Evolutionary conservation across 257 asterid species (phyloP).

Genomic region (Przewalskia tangutica): DNA sequence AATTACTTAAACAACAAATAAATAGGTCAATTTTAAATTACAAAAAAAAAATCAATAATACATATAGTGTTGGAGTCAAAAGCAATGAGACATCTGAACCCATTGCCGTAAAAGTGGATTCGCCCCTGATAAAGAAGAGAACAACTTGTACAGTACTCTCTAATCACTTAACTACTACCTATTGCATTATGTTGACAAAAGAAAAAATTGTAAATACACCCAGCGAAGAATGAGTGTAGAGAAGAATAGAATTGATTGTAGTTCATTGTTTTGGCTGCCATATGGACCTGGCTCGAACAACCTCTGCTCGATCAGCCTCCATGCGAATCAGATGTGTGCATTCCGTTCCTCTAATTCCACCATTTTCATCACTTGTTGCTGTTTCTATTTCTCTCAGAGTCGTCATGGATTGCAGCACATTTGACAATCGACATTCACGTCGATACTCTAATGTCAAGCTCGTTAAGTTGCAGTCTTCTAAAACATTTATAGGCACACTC

Average conservation of each 20-base stretch:
- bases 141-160: background rate
- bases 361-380: background rate
- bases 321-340: conserved; percentile 78
- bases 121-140: background rate
- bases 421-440: conserved; percentile 57
- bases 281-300: conserved; percentile 69
- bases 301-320: conserved; percentile 60
- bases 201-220: background rate
- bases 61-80: background rate
- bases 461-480: conserved; percentile 45
- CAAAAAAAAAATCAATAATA: background rate
- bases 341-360: conserved; percentile 15
- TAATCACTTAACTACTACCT: background rate
- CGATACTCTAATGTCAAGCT: conserved; percentile 63
- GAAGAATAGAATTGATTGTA: background rate
- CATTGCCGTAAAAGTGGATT: background rate
- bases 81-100: background rate
- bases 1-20: background rate
- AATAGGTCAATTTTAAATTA: background rate
- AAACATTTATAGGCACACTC: conserved; percentile 62
- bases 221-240: background rate
- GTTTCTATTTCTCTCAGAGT: conserved; percentile 18
- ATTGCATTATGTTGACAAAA: background rate
- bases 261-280: conserved; percentile 42
- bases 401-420: conserved; percentile 63